A percentile compares a stretch with the other conserved stretches of the same genome.
Conservation (phyloP, 768 basidiomycete species). For the Mycena galericulata region DNA sequence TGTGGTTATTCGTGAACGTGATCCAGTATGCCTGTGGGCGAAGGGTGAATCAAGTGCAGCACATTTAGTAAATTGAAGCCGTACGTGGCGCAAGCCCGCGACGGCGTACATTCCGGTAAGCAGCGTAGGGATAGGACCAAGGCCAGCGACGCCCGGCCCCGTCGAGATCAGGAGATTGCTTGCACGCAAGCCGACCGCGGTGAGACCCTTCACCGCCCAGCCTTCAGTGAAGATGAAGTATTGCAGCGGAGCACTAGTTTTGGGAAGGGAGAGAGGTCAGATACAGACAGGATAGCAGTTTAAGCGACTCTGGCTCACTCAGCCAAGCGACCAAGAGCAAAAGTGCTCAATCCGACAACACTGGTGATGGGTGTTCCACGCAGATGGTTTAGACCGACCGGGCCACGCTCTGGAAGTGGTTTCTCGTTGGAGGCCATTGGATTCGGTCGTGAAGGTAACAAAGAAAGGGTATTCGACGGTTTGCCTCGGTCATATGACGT, state of each 20-base stretch:
- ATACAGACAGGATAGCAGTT: background rate
- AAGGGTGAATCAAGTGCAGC: background rate
- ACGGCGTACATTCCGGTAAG: constrained; percentile 35
- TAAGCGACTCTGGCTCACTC: constrained; percentile 16
- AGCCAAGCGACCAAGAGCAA: constrained; percentile 23
- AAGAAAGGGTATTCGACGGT: background rate
- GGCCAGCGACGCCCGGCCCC: constrained; percentile 29
- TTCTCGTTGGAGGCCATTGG: constrained; percentile 1
- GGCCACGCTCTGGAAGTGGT: background rate
- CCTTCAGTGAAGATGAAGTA: constrained; percentile 30
- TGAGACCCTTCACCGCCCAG: constrained; percentile 34
- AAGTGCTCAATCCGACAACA: background rate
- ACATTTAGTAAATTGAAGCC: background rate
- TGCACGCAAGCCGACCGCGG: constrained; percentile 29
- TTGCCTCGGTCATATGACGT: background rate
- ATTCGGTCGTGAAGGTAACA: background rate
- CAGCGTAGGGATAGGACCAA: constrained; percentile 29
- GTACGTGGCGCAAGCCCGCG: constrained; percentile 24
- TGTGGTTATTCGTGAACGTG: constrained; percentile 13
- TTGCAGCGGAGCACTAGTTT: constrained; percentile 30
- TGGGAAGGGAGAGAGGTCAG: background rate
- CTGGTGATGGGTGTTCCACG: background rate
- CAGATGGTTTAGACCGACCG: background rate
- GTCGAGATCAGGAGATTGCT: constrained; percentile 23
- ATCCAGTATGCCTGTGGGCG: constrained; percentile 18